Conservation (phyloP, 1,284 basidiomycete species). For the Sanghuangporus sanghuang region DNA sequence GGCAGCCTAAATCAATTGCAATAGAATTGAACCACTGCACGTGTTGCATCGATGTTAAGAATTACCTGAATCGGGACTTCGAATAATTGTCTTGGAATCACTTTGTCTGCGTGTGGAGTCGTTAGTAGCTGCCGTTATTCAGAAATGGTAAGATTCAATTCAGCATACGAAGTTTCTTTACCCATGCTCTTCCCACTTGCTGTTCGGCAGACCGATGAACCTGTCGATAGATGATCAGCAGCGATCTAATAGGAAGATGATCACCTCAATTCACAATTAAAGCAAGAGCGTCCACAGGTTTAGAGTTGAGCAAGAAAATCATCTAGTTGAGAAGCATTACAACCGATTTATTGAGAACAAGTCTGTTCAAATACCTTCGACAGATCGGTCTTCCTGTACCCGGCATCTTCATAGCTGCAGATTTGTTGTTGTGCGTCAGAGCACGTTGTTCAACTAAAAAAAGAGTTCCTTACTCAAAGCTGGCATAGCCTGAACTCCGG, state of each 20-base stretch:
- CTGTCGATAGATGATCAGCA: background rate
- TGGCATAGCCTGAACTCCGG: slow-evolving; percentile 87
- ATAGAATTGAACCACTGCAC: background rate
- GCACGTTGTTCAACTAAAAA: slow-evolving; percentile 1
- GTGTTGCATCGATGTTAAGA: background rate
- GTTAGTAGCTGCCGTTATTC: background rate
- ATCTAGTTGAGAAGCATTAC: slow-evolving; percentile 43
- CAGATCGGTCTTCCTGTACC: slow-evolving; percentile 75
- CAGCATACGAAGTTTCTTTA: slow-evolving; percentile 79
- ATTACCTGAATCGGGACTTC: slow-evolving; percentile 80
- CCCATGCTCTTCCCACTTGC: slow-evolving; percentile 74
- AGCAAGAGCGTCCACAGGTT: slow-evolving; percentile 88
- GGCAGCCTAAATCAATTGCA: slow-evolving; percentile 38
- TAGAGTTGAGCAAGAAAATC: slow-evolving; percentile 82
- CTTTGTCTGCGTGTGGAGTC: slow-evolving; percentile 54
- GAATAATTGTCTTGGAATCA: slow-evolving; percentile 90
- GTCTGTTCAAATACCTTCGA: slow-evolving; percentile 54
- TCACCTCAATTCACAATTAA: slow-evolving; percentile 49
- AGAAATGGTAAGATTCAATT: background rate
- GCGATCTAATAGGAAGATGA: background rate
- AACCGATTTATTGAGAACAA: background rate
- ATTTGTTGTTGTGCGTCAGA: background rate
- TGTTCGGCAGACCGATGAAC: slow-evolving; percentile 73
- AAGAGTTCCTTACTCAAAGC: slow-evolving; percentile 68
- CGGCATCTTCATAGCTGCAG: slow-evolving; percentile 83